Conservation (phyloP, 2,329 filamentous ascomycete genomes). For the Cadophora gregata region DNA sequence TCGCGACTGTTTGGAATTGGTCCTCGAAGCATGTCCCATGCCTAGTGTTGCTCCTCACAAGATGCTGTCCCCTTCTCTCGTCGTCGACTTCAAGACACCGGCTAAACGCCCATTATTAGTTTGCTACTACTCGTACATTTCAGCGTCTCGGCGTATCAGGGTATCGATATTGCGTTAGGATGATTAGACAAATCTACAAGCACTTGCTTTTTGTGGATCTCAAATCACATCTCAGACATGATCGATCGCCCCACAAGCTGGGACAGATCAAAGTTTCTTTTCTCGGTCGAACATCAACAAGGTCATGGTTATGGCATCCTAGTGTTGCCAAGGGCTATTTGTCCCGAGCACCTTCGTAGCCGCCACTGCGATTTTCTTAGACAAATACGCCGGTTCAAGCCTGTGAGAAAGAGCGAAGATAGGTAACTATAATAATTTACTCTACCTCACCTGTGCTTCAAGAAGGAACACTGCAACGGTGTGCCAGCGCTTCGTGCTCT, state of each 20-base stretch:
- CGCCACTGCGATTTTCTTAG: background rate
- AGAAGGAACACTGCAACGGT: background rate
- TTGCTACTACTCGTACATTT: background rate
- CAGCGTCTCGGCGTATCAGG: constrained; percentile 2
- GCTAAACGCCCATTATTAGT: constrained; percentile 8
- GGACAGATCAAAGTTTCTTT: constrained; percentile 5
- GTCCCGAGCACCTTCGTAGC: too few relatives aligned
- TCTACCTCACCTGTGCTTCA: too few relatives aligned
- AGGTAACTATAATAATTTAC: too few relatives aligned
- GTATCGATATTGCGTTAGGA: background rate
- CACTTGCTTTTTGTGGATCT: constrained; percentile 3
- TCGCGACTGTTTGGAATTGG: background rate
- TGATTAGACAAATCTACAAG: too few relatives aligned
- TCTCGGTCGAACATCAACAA: background rate
- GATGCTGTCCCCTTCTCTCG: background rate
- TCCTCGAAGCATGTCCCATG: constrained; percentile 19
- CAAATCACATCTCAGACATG: background rate
- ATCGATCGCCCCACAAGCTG: background rate
- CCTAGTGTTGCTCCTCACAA: background rate
- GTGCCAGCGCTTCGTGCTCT: background rate
- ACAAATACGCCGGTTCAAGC: background rate
- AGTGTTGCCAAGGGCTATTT: background rate
- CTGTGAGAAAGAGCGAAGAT: background rate
- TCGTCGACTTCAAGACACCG: background rate
- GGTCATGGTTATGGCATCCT: background rate